Conservation (phyloP, 1,139 yeast species). For the Pichia sp. region DNA sequence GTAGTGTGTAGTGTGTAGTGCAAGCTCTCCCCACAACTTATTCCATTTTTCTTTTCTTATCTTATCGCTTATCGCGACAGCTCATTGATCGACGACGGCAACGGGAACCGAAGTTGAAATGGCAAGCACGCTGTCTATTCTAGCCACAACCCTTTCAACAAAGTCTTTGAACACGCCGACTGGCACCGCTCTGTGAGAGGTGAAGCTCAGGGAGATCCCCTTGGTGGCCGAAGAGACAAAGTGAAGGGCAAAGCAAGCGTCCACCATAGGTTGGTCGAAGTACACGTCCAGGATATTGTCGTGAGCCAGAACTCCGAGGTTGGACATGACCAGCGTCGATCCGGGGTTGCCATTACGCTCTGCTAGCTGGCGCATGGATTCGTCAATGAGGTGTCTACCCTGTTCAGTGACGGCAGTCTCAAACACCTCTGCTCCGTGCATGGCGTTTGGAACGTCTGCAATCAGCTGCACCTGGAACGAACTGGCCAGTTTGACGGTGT, state of each 20-base stretch:
- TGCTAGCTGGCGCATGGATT: conserved; percentile 4
- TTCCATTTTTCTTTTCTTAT: too few species aligned
- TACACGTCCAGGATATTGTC: conserved; percentile 1
- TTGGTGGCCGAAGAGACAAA: conserved; percentile 1
- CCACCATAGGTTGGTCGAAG: conserved; percentile 16
- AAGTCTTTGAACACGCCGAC: background rate
- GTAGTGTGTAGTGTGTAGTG: too few species aligned
- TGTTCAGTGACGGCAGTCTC: background rate
- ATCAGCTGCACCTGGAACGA: conserved; percentile 6
- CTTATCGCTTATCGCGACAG: too few species aligned
- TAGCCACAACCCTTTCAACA: background rate
- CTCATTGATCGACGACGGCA: too few species aligned
- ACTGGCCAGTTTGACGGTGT: background rate
- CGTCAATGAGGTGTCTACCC: background rate
- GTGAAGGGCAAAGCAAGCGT: conserved; percentile 11
- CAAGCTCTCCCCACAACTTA: too few species aligned
- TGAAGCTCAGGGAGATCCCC: conserved; percentile 9
- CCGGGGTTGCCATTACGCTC: conserved; percentile 8
- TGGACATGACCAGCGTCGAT: conserved; percentile 10
- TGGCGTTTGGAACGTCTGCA: conserved; percentile 3
- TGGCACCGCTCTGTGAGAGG: conserved; percentile 9
- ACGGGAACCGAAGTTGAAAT: too few species aligned
- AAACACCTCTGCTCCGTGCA: conserved; percentile 5
- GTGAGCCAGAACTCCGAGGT: conserved; percentile 6
- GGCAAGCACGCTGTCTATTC: too few species aligned